Conservation (phyloP, 331 rosid genomes). For the Dryas integrifolia region DNA sequence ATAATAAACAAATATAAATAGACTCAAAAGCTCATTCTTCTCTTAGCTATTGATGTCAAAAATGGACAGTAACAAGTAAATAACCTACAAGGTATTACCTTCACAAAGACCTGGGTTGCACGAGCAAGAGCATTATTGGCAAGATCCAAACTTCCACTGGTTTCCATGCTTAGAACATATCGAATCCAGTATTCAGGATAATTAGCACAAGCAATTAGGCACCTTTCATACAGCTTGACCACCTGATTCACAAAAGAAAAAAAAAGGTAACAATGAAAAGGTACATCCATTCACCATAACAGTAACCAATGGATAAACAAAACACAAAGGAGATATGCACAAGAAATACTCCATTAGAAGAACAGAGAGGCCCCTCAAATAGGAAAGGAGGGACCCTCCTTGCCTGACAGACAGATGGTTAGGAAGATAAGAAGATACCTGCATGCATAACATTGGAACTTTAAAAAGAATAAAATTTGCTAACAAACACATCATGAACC, state of each 20-base stretch:
- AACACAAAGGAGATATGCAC: conserved; percentile 63
- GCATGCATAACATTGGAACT: conserved; percentile 99
- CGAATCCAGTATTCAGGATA: conserved; percentile 97
- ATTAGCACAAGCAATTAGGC: conserved; percentile 96
- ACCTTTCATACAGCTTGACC: conserved; percentile 92
- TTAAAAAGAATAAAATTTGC: conserved; percentile 65
- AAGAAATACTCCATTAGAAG: conserved; percentile 89
- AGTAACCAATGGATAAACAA: conserved; percentile 43
- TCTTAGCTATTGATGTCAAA: neutral
- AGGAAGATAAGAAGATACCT: conserved; percentile 95
- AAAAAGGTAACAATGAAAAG: conserved; percentile 4
- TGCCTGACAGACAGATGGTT: conserved; percentile 88
- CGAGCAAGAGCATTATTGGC: conserved; percentile 93
- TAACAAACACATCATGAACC: conserved; percentile 83
- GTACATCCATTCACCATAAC: neutral
- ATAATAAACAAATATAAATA: neutral
- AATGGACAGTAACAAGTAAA: neutral
- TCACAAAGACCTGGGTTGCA: conserved; percentile 94
- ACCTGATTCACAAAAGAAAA: conserved; percentile 50
- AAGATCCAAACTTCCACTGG: conserved; percentile 72
- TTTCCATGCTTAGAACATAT: conserved; percentile 76
- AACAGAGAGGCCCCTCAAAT: conserved; percentile 99
- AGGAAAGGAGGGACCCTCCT: conserved; percentile 99
- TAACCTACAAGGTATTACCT: conserved; percentile 46
- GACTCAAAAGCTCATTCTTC: neutral